Evolutionary conservation across 192 early-diverging fungal species (phyloP), one percentile per base, ranked within the genome.

Genomic region (Chytriomyces sp.): DNA sequence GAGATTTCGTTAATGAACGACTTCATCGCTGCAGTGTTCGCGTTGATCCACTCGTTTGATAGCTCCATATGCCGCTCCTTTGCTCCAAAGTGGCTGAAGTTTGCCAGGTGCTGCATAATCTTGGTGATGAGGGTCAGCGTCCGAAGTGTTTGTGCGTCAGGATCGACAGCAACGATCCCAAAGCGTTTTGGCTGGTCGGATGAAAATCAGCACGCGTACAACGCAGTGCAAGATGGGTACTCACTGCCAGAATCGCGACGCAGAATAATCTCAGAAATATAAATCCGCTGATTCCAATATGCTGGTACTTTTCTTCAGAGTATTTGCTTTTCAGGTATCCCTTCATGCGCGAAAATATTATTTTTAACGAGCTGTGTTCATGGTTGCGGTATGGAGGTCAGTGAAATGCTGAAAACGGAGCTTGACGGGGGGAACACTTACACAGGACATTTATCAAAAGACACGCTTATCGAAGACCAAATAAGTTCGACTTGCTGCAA

Each of bases 101-200:
- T 89, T 5, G 89, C 88, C 53, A 90, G 69, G 69, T 90, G 89
- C 67, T 90, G 89, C 26, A 90, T 46, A 57, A 87, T 90, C 69
- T 90, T 90, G 7, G 84, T 84, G 48, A 90, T 80, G 9, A 90
- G 78, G 5, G 86, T 87, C 6, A 90, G 64, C 6, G 81, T 90
- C 46, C 89, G 76, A 5, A 85, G 23, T 8, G 82, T 80, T 8
- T 60, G 47, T 24, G 73, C 57, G 64, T 87, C 82, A 1, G 86
- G 85, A 49, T 82, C 77, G 49, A 85, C 78, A 45, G 61, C 63
- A 8, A 81, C 76, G 24, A 88, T 60, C 18, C 74, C 75, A 61
- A 88, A 88, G n/a, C 87, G 43, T 63, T 87, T 85, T 28, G 87
- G 87, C 77, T 87, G 49, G 6, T 35, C 35, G 35, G 35, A 35